phyloP scores from a whole-genome alignment of 192 early-diverging fungal genomes.

The Pecoramyces ruminantium region DNA sequence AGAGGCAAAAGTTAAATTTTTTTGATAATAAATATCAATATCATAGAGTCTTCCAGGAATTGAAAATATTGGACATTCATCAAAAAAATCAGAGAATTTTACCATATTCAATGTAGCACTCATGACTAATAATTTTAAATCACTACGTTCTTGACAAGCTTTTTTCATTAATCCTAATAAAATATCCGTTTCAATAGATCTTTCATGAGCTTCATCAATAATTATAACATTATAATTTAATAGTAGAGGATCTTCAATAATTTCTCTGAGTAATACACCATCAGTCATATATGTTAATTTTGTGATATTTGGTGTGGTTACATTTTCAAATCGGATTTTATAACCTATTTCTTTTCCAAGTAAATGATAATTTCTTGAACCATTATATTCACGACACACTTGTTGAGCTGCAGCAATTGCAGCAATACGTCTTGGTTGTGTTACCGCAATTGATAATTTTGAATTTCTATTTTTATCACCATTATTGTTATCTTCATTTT shows the following conservation, averaged over 20 bases:
- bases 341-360: constrained; percentile 13
- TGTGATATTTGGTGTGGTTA: constrained; percentile 6
- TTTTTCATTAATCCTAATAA: constrained; percentile 27
- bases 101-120: constrained; percentile 62
- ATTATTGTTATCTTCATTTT: not conserved
- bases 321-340: constrained; percentile 29
- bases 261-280: constrained; percentile 23
- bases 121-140: constrained; percentile 49
- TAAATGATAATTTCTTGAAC: not conserved
- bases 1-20: constrained; percentile 10
- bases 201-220: constrained; percentile 35
- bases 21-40: constrained; percentile 1
- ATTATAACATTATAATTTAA: constrained; percentile 21
- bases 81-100: constrained; percentile 69
- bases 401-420: not conserved
- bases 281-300: constrained; percentile 34
- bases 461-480: not conserved
- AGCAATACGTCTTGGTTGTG: not conserved
- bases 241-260: constrained; percentile 9
- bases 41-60: constrained; percentile 51
- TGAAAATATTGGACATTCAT: constrained; percentile 54
- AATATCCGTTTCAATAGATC: constrained; percentile 34
- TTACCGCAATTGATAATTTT: not conserved
- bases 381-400: constrained; percentile 13
- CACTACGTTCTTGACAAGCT: not conserved